phyloP scores from a whole-genome alignment of 2,329 filamentous ascomycete species.

The Alternaria viburni region DNA sequence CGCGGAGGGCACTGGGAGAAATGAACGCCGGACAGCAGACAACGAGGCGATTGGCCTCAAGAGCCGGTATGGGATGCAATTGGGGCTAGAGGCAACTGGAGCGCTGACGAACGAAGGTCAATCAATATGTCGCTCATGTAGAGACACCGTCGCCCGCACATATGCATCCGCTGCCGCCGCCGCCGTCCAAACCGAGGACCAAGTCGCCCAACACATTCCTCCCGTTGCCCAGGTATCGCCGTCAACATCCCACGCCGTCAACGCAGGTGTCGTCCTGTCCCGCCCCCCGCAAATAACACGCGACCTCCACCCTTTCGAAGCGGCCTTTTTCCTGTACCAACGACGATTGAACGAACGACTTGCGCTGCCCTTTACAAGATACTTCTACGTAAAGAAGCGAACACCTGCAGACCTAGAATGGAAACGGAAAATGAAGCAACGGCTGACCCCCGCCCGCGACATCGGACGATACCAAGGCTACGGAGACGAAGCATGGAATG shows the following conservation, averaged over 20 bases:
- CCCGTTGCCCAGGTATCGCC: constrained; percentile 49
- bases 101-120: constrained; percentile 45
- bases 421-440: constrained; percentile 82
- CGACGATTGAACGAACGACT: constrained; percentile 94
- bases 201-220: constrained; percentile 38
- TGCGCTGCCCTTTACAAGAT: constrained; percentile 82
- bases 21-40: constrained; percentile 55
- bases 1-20: constrained; percentile 18
- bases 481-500: constrained; percentile 80
- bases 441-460: constrained; percentile 80
- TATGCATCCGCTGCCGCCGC: constrained; percentile 47
- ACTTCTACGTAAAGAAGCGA: constrained; percentile 94
- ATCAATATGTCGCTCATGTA: constrained; percentile 56
- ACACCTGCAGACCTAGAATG: constrained; percentile 86
- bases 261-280: constrained; percentile 79
- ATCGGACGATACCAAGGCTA: constrained; percentile 84
- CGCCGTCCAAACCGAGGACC: constrained; percentile 43
- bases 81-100: neutral
- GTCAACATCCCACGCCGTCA: constrained; percentile 52
- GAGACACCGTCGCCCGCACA: constrained; percentile 47
- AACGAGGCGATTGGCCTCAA: constrained; percentile 51
- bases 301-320: constrained; percentile 84
- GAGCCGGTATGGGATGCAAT: constrained; percentile 42
- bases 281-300: constrained; percentile 88
- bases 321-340: constrained; percentile 95